Conservation (phyloP, 768 basidiomycete genomes). For the Termitomyces sp. region DNA sequence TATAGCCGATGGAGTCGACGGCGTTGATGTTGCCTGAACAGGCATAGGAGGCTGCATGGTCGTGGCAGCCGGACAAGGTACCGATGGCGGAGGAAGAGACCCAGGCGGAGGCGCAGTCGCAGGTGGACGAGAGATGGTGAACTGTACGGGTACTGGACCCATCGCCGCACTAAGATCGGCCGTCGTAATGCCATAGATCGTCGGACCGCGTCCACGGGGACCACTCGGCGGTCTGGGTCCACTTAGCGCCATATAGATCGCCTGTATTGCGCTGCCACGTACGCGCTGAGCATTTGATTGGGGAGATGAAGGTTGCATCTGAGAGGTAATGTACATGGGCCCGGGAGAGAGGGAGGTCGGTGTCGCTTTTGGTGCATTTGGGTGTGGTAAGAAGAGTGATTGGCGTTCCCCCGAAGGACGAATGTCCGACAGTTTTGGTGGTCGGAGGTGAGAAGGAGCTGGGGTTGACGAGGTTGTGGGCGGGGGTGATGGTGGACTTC, state of each 20-base stretch:
- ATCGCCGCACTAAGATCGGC: slow-evolving; percentile 41
- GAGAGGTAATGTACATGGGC: slow-evolving; percentile 35
- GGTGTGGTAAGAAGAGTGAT: slow-evolving; percentile 39
- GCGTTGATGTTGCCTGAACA: background rate
- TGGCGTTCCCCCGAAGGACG: slow-evolving; percentile 25
- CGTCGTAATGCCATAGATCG: slow-evolving; percentile 56
- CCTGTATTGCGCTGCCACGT: slow-evolving; percentile 13
- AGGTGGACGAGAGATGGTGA: slow-evolving; percentile 45
- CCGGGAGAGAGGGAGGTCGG: slow-evolving; percentile 34
- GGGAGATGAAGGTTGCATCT: slow-evolving; percentile 9
- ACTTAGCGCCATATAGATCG: slow-evolving; percentile 24
- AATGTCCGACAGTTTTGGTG: slow-evolving; percentile 22
- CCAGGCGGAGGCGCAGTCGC: slow-evolving; percentile 14
- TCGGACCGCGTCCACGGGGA: slow-evolving; percentile 28
- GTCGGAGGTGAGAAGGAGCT: slow-evolving; percentile 16
- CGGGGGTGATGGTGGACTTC: slow-evolving; percentile 9
- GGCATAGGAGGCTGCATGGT: background rate
- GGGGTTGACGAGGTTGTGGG: slow-evolving; percentile 7
- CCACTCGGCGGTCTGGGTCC: slow-evolving; percentile 2
- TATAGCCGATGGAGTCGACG: background rate
- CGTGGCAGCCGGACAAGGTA: slow-evolving; percentile 1
- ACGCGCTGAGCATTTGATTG: slow-evolving; percentile 6
- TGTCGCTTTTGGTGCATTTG: slow-evolving; percentile 36
- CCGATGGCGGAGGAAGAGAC: background rate
- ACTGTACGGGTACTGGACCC: slow-evolving; percentile 59